Percentiles rank a stretch among this genome's conserved stretches.
Conservation (phyloP, 1,139 yeast genomes). For the Zygoascus hellenicus region DNA sequence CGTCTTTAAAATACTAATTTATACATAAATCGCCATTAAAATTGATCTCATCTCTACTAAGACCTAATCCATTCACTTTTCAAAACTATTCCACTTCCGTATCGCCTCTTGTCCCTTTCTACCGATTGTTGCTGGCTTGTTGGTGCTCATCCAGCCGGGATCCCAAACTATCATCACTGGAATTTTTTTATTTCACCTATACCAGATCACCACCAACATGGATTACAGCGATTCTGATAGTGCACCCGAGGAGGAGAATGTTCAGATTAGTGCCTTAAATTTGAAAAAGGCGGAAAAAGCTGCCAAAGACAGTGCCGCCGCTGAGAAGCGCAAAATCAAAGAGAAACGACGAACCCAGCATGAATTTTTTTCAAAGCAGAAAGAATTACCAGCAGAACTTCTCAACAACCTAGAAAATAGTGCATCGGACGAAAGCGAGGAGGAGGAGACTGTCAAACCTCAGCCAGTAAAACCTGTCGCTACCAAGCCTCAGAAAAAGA, state of each 20-base stretch:
- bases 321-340: constrained; percentile 12
- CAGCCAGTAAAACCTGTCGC: neutral
- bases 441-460: neutral
- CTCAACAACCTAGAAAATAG: constrained; percentile 15
- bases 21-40: too few species aligned
- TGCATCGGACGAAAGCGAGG: neutral
- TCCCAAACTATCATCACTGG: too few species aligned
- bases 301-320: constrained; percentile 12
- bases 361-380: constrained; percentile 18
- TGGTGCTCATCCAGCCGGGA: too few species aligned
- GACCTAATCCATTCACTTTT: too few species aligned
- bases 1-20: neutral
- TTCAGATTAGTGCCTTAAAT: constrained; percentile 14
- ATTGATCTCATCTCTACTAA: too few species aligned
- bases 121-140: too few species aligned
- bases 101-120: too few species aligned
- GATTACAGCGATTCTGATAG: constrained; percentile 19
- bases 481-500: constrained; percentile 1
- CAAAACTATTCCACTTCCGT: too few species aligned
- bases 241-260: constrained; percentile 26
- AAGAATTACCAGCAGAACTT: constrained; percentile 16
- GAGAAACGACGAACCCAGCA: constrained; percentile 20
- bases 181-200: too few species aligned
- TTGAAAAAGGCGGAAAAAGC: constrained; percentile 11
- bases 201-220: constrained; percentile 1